These are phyloP conservation scores for Sugiyamaella xylanicola DNA, from an alignment of 1,139 yeast species.

Conservation along the genomic window DNA sequence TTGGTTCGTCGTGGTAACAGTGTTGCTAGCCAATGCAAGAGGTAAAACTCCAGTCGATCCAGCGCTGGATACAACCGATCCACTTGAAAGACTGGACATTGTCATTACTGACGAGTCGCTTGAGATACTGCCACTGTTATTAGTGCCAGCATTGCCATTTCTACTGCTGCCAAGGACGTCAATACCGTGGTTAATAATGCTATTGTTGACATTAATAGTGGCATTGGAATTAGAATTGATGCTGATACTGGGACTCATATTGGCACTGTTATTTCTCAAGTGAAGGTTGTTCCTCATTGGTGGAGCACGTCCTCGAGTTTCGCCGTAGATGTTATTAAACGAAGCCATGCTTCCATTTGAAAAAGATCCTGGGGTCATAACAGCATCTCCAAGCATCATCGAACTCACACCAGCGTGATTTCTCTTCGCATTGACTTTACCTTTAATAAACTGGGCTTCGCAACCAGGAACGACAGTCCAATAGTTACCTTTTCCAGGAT, in stretches of 20 bases:
- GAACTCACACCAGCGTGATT: conserved; percentile 2
- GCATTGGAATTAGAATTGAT: background rate
- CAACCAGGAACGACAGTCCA: conserved; percentile 88
- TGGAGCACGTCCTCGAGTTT: background rate
- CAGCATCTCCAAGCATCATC: background rate
- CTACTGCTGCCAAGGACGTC: background rate
- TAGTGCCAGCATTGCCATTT: background rate
- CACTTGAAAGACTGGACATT: background rate
- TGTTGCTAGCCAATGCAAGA: background rate
- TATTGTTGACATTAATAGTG: background rate
- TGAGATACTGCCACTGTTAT: background rate
- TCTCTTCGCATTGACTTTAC: conserved; percentile 21
- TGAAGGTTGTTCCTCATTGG: background rate
- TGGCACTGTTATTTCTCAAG: background rate
- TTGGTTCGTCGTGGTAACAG: background rate
- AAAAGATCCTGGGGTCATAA: background rate
- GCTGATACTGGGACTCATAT: background rate
- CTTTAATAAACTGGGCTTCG: conserved; percentile 79
- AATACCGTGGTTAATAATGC: background rate
- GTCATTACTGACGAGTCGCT: background rate
- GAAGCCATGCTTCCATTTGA: background rate
- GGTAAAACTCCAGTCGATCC: background rate
- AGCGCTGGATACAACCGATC: background rate
- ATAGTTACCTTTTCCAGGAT: conserved; percentile 89
- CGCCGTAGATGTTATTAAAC: background rate